Evolutionary conservation across 2,329 filamentous ascomycete species (phyloP), one percentile per base, ranked within the genome.

Genomic region (Sporothrix globosa): DNA sequence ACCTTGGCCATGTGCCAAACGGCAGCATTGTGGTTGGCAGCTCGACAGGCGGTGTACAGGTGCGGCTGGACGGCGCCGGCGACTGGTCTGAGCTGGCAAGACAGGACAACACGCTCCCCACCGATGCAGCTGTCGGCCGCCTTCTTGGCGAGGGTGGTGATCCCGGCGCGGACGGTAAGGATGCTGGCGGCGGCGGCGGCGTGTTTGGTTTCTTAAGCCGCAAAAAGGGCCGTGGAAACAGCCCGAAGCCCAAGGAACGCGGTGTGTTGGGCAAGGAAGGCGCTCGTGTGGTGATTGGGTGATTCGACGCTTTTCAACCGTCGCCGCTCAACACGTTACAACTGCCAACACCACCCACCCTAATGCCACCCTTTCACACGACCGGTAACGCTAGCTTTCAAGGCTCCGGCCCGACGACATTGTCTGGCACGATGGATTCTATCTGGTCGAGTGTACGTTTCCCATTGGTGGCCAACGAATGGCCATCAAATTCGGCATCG

Each of bases 181-280:
- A 76, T 11, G 82, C 86, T 74, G 84, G 87, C 56, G 87, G 89
- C n/a, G 56, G 71, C 7, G 89, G 90, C 21, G 92, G 94, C 68
- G 95, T 97, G 86, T 90, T 98, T 74, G 92, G 93, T 1, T 96
- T 99, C 79, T 84, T 98, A 72, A 92, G 88, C 74, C 86, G 94
- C 76, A 97, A 97, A 82, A 97, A 92, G 83, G 93, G 94, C 39
- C 86, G 94, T 73, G 93, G 93, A 69, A 90, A 93, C 80, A 97
- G 93, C 78, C 96, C 96, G 1, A 97, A 97, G 82, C 94, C 94
- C 34, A 95, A 93, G 79, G 94, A 98, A 81, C 88, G 93, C 69
- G 96, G 96, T 71, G 94, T 99, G 9, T 78, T 99, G 71, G 96
- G 96, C 70, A 98, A 98, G 78, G 94, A 98, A 79, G 96, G 96